A percentile compares a stretch with the other conserved stretches of the same genome.
phyloP scores from a whole-genome alignment of 2,329 filamentous ascomycete genomes.

The Penicillium crustosum region DNA sequence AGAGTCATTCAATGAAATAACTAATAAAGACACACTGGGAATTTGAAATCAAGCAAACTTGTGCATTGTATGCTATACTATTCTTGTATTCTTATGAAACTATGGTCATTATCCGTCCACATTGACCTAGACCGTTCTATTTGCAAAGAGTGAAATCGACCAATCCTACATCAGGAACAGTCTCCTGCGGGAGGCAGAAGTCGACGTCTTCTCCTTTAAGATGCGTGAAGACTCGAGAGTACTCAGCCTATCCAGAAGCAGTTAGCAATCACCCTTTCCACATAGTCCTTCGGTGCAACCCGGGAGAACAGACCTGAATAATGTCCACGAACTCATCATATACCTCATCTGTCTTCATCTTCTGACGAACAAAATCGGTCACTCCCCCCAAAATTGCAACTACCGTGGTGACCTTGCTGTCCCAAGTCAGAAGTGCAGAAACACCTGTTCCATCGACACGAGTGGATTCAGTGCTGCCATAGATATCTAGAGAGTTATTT shows the following conservation, averaged over 20 bases:
- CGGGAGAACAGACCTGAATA: not conserved
- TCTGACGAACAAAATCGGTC: slow-evolving; percentile 39
- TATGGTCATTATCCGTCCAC: no score
- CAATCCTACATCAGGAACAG: slow-evolving; percentile 10
- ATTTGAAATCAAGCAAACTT: not conserved
- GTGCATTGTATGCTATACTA: not conserved
- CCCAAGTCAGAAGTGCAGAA: slow-evolving; percentile 46
- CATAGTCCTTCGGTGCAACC: not conserved
- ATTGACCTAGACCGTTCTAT: not conserved
- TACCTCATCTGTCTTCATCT: slow-evolving; percentile 40
- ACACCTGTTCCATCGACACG: slow-evolving; percentile 42
- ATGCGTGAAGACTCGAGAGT: slow-evolving; percentile 12
- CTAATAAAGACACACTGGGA: not conserved
- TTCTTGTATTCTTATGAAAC: not conserved
- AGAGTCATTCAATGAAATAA: not conserved
- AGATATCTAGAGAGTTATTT: slow-evolving; percentile 23
- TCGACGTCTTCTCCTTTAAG: slow-evolving; percentile 14
- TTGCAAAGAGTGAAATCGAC: not conserved
- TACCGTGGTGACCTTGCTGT: slow-evolving; percentile 47
- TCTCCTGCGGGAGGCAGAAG: slow-evolving; percentile 11
- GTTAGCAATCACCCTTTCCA: not conserved
- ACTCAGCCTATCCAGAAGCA: slow-evolving; percentile 5
- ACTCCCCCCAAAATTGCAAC: slow-evolving; percentile 43
- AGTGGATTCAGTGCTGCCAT: slow-evolving; percentile 46
- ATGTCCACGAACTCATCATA: slow-evolving; percentile 38